These are phyloP conservation scores for Boletus rex-veris DNA, from an alignment of 768 basidiomycete species.

Conservation along the genomic window DNA sequence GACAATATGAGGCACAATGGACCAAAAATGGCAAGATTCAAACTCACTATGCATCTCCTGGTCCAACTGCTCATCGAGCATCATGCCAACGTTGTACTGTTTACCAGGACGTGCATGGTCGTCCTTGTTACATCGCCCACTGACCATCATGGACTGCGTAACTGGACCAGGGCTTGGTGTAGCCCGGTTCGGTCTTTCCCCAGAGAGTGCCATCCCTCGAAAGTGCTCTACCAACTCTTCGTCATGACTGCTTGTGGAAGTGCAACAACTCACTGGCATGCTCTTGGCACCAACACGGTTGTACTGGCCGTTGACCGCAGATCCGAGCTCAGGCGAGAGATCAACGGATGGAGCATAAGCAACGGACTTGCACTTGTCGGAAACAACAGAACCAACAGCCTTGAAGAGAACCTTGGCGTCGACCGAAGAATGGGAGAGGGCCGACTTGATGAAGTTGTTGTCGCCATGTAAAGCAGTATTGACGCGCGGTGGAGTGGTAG, in stretches of 20 bases:
- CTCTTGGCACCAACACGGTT: constrained; percentile 80
- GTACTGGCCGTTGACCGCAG: constrained; percentile 50
- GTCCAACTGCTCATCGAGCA: constrained; percentile 91
- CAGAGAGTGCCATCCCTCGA: constrained; percentile 65
- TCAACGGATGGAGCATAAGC: constrained; percentile 78
- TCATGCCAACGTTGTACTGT: constrained; percentile 79
- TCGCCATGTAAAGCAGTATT: constrained; percentile 67
- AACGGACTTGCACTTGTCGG: constrained; percentile 84
- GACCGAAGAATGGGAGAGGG: constrained; percentile 48
- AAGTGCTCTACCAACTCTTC: constrained; percentile 77
- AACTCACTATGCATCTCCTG: constrained; percentile 89
- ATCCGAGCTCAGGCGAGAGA: constrained; percentile 63
- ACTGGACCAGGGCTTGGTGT: constrained; percentile 54
- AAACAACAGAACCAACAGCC: constrained; percentile 61
- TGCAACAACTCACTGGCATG: constrained; percentile 89
- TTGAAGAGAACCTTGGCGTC: constrained; percentile 65
- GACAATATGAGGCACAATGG: constrained; percentile 14
- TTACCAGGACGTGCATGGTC: constrained; percentile 59
- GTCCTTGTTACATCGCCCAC: constrained; percentile 54
- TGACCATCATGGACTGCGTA: constrained; percentile 51
- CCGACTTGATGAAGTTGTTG: constrained; percentile 35
- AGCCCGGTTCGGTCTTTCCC: constrained; percentile 54
- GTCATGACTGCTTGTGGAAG: constrained; percentile 83
- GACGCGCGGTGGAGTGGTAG: constrained; percentile 82
- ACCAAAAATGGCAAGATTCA: constrained; percentile 1